These are phyloP conservation scores for Boechera stricta DNA, from an alignment of 345 rosid genomes.

Conservation along the genomic window DNA sequence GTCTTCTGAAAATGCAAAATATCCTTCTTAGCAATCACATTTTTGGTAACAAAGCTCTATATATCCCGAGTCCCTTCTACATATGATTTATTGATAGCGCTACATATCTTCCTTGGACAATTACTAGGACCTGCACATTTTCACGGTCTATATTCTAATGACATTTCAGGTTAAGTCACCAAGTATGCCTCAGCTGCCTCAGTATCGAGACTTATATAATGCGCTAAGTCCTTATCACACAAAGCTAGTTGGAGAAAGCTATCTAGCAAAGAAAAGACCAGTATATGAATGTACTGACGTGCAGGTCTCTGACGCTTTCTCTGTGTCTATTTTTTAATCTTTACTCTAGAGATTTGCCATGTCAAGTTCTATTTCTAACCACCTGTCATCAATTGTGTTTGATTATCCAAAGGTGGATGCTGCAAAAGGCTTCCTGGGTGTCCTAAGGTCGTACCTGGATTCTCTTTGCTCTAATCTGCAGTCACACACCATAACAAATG, in stretches of 20 bases:
- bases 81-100: constrained; percentile 2
- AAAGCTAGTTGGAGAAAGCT: constrained; percentile 93
- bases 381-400: constrained; percentile 10
- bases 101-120: neutral
- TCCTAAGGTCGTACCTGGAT: constrained; percentile 76
- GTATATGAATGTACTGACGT: constrained; percentile 83
- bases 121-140: constrained; percentile 5
- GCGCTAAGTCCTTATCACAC: constrained; percentile 77
- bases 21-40: constrained; percentile 1
- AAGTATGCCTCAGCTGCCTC: constrained; percentile 81
- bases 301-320: constrained; percentile 60
- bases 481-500: constrained; percentile 95
- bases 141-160: constrained; percentile 27
- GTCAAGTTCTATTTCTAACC: neutral
- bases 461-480: constrained; percentile 90
- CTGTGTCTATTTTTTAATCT: neutral
- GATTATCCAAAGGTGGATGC: constrained; percentile 68
- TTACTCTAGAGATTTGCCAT: neutral
- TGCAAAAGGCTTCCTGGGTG: constrained; percentile 76
- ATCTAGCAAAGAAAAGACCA: constrained; percentile 82
- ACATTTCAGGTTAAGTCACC: constrained; percentile 69
- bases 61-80: neutral
- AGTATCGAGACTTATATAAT: constrained; percentile 70
- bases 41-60: constrained; percentile 6
- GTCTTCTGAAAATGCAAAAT: neutral